Evolutionary conservation across 1,284 basidiomycete genomes (phyloP), one percentile per base, ranked within the genome.

Genomic region (Moesziomyces sp.): DNA sequence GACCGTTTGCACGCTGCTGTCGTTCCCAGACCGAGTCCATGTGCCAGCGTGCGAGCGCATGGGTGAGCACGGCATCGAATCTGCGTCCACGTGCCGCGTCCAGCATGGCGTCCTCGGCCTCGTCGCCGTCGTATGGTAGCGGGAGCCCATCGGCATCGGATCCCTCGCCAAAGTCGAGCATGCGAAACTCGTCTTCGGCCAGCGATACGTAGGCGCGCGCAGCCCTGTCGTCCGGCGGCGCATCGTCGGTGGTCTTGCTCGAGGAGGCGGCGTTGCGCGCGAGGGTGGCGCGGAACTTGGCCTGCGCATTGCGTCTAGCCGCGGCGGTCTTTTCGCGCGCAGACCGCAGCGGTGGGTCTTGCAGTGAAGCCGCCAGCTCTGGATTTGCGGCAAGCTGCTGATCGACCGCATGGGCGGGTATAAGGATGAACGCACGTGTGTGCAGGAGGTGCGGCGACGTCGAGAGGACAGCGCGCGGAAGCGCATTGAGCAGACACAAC

Each of bases 1-100:
- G 3, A 1, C 70, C 64, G 11, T 64, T 59, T 4, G 70, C 49
- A 2, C 64, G 59, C 46, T 75, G 72, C 6, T 40, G 16, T 7
- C 75, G 48, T 50, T 77, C 75, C 74, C 74, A 75, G 46, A 71
- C 76, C n/a, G 48, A 53, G 45, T 76, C 75, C 75, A 76, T 78
- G 56, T 74, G 69, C 75, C 75, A 78, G 28, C 52, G 68, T 1
- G 52, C 68, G 26, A 78, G 21, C 10, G 76, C 76, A 26, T 76
- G 74, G 18, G 56, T 53, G 5, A 78, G 46, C 23, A 78, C 74
- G 0, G 68, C 54, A 14, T 76, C 68, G 40, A 72, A 78, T 26
- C 75, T 50, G 48, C 44, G 43, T 28, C 52, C 50, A 23, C 75
- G 45, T 5, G 62, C 72, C 14, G 70, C 59, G 26, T 76, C 75